Base-by-base conservation (phyloP, 768 basidiomycete genomes). In the Boletus reticuloceps region DNA sequence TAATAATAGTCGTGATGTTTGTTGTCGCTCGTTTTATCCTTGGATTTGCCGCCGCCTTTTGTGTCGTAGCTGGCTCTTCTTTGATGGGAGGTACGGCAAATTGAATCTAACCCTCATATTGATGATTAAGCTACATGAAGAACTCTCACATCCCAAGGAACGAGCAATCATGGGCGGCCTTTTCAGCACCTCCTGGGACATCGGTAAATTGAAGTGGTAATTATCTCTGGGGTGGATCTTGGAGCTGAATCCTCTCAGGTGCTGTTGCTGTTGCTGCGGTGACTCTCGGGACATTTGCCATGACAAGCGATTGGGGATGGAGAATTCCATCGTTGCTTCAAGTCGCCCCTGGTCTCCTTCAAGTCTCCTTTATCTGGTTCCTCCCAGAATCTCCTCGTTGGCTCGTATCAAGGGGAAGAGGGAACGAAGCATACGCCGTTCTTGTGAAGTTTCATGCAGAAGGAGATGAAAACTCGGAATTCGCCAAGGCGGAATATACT, bases 331-430 rank as follows among this genome's bases (percentile, higher is more conserved):
- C 64, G 1, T 81, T 84, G n/a, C 75, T 86, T 7, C 86, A 88
- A 65, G 59, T 80, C 32, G 64, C 76, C 1, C 85, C 85, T 2
- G 79, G 78, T 55, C 34, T 75, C 12, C 67, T 85, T 22, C 85
- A 86, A 57, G 63, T 86, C 43, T 55, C 58, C 27, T 82, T 87
- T 66, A 74, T 86, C 50, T 78, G 70, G 63, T 81, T 82, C 62
- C 70, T 86, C 16, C 84, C 84, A 3, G 85, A 88, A 62, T 84
- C 82, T 12, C 85, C 85, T 16, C 78, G 82, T 37, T 86, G 84
- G 84, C 75, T 86, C 6, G 72, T 86, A 32, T 79, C 82, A 5
- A 79, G 78, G 47, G 83, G 84, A 27, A 77, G 82, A 17, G 67
- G 66, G 2, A 74, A 74, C 1, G 81, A 84, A 56, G 83, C 82